phyloP scores from a whole-genome alignment of 768 basidiomycete genomes.

The Boletus edulis region DNA sequence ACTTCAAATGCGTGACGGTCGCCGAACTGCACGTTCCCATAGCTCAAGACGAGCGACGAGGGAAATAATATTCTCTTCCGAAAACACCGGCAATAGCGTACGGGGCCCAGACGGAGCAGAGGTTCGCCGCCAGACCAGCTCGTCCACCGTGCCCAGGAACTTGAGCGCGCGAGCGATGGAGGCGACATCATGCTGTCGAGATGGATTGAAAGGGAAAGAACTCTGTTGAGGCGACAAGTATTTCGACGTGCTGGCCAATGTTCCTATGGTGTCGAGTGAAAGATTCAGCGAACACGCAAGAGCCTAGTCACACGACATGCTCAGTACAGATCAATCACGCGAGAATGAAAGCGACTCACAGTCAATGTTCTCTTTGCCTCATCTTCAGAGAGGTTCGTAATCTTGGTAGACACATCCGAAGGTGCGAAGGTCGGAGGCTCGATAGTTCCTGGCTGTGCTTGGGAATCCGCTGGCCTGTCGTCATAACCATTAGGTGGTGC shows the following conservation, averaged over 20 bases:
- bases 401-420: slow-evolving; percentile 9
- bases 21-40: slow-evolving; percentile 29
- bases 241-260: neutral
- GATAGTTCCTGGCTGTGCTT: neutral
- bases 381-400: slow-evolving; percentile 20
- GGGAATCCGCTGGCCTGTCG: neutral
- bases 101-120: slow-evolving; percentile 7
- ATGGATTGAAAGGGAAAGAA: neutral
- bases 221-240: neutral
- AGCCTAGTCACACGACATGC: slow-evolving; percentile 1
- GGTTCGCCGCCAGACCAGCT: slow-evolving; percentile 28
- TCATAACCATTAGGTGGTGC: neutral
- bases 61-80: slow-evolving; percentile 24
- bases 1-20: slow-evolving; percentile 15
- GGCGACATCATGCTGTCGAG: slow-evolving; percentile 14
- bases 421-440: neutral
- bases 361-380: slow-evolving; percentile 20
- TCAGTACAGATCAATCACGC: neutral
- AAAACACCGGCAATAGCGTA: slow-evolving; percentile 16
- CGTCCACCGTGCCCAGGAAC: slow-evolving; percentile 27
- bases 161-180: slow-evolving; percentile 24
- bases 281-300: slow-evolving; percentile 15
- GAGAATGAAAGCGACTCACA: slow-evolving; percentile 12
- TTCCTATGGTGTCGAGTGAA: neutral
- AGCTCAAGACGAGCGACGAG: slow-evolving; percentile 26